Evolutionary conservation across 371 early-diverging fungal species (phyloP).

Genomic region (Apophysomyces variabilis): DNA sequence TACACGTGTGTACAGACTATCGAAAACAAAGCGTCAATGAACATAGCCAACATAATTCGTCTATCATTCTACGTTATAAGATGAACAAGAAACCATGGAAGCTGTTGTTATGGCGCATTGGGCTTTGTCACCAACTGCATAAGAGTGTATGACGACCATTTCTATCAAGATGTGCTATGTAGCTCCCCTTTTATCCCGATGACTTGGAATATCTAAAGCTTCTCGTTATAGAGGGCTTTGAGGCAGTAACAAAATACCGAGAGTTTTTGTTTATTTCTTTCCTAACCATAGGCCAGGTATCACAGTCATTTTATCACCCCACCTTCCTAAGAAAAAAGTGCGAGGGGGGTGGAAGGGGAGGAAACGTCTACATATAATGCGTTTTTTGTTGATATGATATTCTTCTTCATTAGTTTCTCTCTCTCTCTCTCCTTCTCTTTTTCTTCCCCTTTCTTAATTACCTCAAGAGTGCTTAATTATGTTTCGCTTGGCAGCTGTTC

Average conservation of each 20-base stretch:
- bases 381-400: background rate
- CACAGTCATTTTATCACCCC: constrained; percentile 5
- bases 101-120: background rate
- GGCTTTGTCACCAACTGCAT: background rate
- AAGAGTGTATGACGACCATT: background rate
- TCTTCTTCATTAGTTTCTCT: background rate
- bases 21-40: background rate
- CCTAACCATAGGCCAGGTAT: background rate
- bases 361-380: background rate
- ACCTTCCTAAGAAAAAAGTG: background rate
- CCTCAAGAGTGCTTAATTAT: background rate
- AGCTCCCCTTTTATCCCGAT: constrained; percentile 1
- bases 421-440: background rate
- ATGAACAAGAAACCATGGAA: too few relatives aligned
- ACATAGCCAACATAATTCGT: too few relatives aligned
- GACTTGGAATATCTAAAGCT: background rate
- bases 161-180: background rate
- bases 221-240: background rate
- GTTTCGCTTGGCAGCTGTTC: constrained; percentile 17
- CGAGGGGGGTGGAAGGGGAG: too few relatives aligned
- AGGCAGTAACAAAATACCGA: background rate
- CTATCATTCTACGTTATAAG: too few relatives aligned
- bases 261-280: background rate
- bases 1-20: background rate
- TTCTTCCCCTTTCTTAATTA: background rate